phyloP scores from a whole-genome alignment of 1,139 yeast genomes.

The Protomyces inundatus region DNA sequence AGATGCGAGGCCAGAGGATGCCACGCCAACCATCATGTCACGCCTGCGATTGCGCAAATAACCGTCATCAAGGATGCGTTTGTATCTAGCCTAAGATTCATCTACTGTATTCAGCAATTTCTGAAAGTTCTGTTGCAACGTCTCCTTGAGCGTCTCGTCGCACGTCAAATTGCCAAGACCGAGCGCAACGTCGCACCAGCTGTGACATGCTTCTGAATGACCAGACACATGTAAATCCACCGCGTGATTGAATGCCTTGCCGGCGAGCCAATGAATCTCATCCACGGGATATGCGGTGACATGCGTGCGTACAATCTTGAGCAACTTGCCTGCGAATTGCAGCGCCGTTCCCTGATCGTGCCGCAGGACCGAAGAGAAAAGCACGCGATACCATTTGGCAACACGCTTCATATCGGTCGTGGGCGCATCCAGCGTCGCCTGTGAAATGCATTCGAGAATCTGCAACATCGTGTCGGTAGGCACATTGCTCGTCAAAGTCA shows the following conservation, averaged over 20 bases:
- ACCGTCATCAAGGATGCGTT: not conserved
- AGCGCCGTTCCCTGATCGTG: conserved; percentile 3
- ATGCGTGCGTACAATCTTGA: conserved; percentile 8
- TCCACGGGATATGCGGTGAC: conserved; percentile 28
- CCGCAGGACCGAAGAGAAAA: conserved; percentile 26
- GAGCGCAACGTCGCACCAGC: conserved; percentile 27
- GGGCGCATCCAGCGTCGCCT: not conserved
- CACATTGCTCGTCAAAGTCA: conserved; percentile 1
- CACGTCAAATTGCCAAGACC: conserved; percentile 6
- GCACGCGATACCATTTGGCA: conserved; percentile 29
- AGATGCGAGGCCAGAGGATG: not conserved
- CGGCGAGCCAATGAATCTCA: conserved; percentile 31
- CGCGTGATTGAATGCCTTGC: conserved; percentile 31
- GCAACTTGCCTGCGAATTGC: not conserved
- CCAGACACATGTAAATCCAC: conserved; percentile 28
- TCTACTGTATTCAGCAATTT: not conserved
- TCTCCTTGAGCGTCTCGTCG: conserved; percentile 6
- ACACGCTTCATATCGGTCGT: conserved; percentile 21
- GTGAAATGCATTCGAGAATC: conserved; percentile 3
- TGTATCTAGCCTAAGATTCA: not conserved
- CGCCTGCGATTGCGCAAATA: not conserved
- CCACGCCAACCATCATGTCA: not conserved
- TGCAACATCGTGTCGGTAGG: conserved; percentile 4
- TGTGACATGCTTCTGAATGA: conserved; percentile 27
- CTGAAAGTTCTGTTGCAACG: conserved; percentile 15